Evolutionary conservation across 495 filamentous ascomycete genomes (phyloP).

Genomic region (Penicillium atrosanguineum): DNA sequence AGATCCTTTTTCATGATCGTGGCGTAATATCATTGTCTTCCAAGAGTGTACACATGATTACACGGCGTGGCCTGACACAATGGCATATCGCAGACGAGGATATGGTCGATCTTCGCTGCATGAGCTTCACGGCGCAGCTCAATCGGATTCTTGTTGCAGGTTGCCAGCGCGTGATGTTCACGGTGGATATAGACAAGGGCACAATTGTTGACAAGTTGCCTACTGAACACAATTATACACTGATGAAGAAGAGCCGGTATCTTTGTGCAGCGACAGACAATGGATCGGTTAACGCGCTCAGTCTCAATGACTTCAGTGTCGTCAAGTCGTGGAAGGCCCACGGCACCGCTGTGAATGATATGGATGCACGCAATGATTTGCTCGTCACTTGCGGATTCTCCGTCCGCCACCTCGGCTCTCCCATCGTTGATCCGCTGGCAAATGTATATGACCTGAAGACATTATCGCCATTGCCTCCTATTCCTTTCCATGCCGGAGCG

Average conservation of each 20-base stretch:
- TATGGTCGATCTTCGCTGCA: conserved; percentile 83
- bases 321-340: conserved; percentile 89
- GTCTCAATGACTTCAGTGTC: conserved; percentile 70
- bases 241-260: conserved; percentile 86
- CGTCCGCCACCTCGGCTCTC: conserved; percentile 58
- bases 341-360: conserved; percentile 78
- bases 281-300: conserved; percentile 83
- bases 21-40: conserved; percentile 78
- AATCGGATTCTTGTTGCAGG: conserved; percentile 86
- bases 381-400: conserved; percentile 95
- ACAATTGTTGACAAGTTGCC: conserved; percentile 69
- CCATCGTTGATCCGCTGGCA: conserved; percentile 82
- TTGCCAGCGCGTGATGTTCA: conserved; percentile 81
- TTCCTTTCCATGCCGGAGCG: conserved; percentile 87
- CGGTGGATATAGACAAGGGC: conserved; percentile 85
- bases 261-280: conserved; percentile 86
- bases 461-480: conserved; percentile 75
- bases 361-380: conserved; percentile 90
- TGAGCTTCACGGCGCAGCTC: conserved; percentile 87
- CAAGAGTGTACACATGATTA: conserved; percentile 80
- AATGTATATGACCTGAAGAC: conserved; percentile 94
- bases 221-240: conserved; percentile 72
- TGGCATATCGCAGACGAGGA: conserved; percentile 80
- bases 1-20: conserved; percentile 81
- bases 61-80: conserved; percentile 71